Evolutionary conservation across 192 early-diverging fungal species (phyloP), one percentile per base, ranked within the genome.

Genomic region (Mortierella hygrophila): DNA sequence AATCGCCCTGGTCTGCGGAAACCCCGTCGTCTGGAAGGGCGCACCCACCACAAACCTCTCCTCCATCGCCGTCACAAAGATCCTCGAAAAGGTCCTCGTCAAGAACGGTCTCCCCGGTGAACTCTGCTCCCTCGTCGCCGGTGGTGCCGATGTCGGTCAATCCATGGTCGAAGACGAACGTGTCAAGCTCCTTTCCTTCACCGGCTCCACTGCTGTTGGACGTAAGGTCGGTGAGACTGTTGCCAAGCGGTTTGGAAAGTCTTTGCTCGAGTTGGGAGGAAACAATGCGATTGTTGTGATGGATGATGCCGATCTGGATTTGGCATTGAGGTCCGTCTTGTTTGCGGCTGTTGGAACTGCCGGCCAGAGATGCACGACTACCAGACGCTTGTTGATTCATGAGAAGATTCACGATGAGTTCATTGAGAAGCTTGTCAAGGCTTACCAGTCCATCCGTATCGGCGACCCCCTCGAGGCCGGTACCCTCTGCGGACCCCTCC

Each of bases 321-420:
- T 99, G 41, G 97, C 97, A 5, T 91, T 97, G 4, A 92, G 96
- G 44, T 93, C 96, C 26, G 93, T 96, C 60, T 88, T 98, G 29
- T 99, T 99, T 92, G 97, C 98, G 21, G 97, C 98, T 26, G 97
- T 99, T 38, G 98, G 98, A 41, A 99, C 97, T 41, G 96, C 97
- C 49, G 98, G 98, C 37, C 98, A 99, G 89, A 90, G 98, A 71
- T 99, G 98, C 89, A 99, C 98, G 4, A 85, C 98, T 47, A 97
- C 97, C 4, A 94, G 98, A 38, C 94, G 98, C 32, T 88, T 99
- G 78, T 93, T 99, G 78, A 77, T 99, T 21, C 98, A 99, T 76
- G 94, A 97, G 82, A 90, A 91, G 65, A 95, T 98, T 76, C 94
- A 98, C 89, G 97, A 97, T 81, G 89, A 90, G 6, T 96, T 99